Evolutionary conservation across 2,329 filamentous ascomycete genomes (phyloP), one percentile per base, ranked within the genome.

Genomic region (Pseudogymnoascus sp.): DNA sequence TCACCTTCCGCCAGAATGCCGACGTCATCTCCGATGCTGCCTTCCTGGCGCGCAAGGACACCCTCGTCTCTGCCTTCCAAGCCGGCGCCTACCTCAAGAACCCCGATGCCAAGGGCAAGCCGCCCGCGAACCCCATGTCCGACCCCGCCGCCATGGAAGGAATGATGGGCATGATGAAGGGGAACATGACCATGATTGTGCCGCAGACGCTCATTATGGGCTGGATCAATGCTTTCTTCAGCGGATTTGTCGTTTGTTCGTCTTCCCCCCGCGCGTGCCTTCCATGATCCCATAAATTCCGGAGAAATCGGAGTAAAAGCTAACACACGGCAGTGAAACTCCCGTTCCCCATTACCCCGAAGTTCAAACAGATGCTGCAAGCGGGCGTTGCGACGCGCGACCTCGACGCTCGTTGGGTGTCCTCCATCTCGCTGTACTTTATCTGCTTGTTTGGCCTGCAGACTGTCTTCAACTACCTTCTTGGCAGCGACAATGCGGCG

Each of bases 111-210:
- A 86, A 88, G 71, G 92, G 92, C 58, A 89, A 96, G 75, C 88
- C 91, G 2, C 87, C 91, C 18, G 84, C 90, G 35, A 99, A 97
- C 75, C 94, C 94, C 3, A 91, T 99, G 83, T 89, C 88, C 9
- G 94, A 99, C 73, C 95, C 95, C 19, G 88, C 88, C 55, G 90
- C 90, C 61, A 99, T 99, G 94, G 95, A 99, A 71, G 92, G 92
- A 67, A 99, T 99, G 94, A 99, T 99, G 94, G 92, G 94, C 67
- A 96, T 96, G 90, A 95, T 99, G 90, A 99, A 99, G 82, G 92
- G 92, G 61, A 96, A 99, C 72, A 96, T 99, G 89, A 92, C 94
- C 65, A 99, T 97, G 94, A 97, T 99, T 78, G 90, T 99, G 61
- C 94, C 94, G 56, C 96, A 99, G 75, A 97, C 92, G 5, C 76